These are phyloP conservation scores for Phlebopus sp. DNA, from an alignment of 1,284 basidiomycete species.

Conservation along the genomic window DNA sequence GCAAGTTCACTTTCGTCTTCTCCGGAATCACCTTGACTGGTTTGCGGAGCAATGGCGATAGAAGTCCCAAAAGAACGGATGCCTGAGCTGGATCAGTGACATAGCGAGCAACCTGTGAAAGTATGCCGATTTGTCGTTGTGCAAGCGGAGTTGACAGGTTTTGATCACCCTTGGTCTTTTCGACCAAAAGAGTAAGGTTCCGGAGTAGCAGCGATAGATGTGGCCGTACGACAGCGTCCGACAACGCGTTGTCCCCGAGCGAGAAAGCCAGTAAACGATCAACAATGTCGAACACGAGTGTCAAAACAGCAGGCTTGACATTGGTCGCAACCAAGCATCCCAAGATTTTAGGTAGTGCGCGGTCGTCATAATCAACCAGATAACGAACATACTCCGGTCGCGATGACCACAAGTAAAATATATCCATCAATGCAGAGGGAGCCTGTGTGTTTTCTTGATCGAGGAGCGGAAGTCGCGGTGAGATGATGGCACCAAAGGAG, in stretches of 20 bases:
- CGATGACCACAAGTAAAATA: constrained; percentile 81
- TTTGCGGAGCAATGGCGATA: constrained; percentile 81
- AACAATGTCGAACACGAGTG: constrained; percentile 83
- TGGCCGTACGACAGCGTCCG: constrained; percentile 65
- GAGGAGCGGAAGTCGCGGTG: constrained; percentile 76
- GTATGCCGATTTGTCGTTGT: constrained; percentile 80
- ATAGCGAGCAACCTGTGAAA: constrained; percentile 80
- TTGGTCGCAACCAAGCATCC: constrained; percentile 78
- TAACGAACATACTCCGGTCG: constrained; percentile 56
- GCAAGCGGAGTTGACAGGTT: constrained; percentile 69
- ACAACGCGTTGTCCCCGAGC: constrained; percentile 46
- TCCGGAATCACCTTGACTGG: constrained; percentile 79
- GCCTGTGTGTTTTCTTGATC: constrained; percentile 90
- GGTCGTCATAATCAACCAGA: constrained; percentile 70
- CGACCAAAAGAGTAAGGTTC: constrained; percentile 72
- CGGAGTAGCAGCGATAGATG: constrained; percentile 75
- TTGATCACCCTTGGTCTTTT: constrained; percentile 56
- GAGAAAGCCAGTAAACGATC: constrained; percentile 70
- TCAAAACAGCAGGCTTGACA: constrained; percentile 85
- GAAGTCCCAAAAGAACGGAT: constrained; percentile 68
- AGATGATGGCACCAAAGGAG: constrained; percentile 74
- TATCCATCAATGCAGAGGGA: constrained; percentile 85
- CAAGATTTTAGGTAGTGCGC: constrained; percentile 76
- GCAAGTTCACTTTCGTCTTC: constrained; percentile 82
- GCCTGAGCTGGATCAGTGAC: constrained; percentile 74